Evolutionary conservation across 2,329 filamentous ascomycete species (phyloP).

Genomic region (Capronia americana): DNA sequence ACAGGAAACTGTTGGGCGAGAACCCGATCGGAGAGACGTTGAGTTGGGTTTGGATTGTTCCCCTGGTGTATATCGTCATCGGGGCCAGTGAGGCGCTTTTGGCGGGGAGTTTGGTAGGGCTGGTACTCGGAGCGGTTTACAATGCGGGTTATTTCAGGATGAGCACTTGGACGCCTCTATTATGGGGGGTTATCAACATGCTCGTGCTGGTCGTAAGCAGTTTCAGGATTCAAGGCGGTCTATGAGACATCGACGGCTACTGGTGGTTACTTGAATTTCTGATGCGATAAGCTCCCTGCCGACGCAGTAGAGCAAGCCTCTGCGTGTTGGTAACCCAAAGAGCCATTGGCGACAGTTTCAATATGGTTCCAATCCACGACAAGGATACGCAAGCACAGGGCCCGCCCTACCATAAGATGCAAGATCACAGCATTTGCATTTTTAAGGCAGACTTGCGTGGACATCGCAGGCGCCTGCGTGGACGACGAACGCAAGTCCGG

Average conservation of each 20-base stretch:
- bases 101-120: constrained; percentile 79
- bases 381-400: neutral
- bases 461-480: too few species aligned
- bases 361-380: neutral
- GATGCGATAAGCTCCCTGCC: neutral
- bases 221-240: constrained; percentile 88
- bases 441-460: neutral
- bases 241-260: constrained; percentile 60
- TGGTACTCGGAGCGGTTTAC: constrained; percentile 80
- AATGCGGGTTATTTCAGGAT: constrained; percentile 82
- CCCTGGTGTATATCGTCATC: constrained; percentile 72
- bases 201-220: constrained; percentile 83
- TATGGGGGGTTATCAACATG: constrained; percentile 86
- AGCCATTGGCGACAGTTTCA: neutral
- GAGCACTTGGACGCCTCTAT: constrained; percentile 92
- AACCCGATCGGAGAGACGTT: constrained; percentile 37
- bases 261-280: neutral
- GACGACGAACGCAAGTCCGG: neutral
- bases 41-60: constrained; percentile 69
- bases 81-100: constrained; percentile 78
- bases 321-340: neutral
- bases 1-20: constrained; percentile 36
- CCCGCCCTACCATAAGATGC: neutral
- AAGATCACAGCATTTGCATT: neutral
- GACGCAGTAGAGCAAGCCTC: neutral